Evolutionary conservation across 352 stramenopile species (phyloP), one percentile per base, ranked within the genome.

Genomic region (Phytopythium delawarense): DNA sequence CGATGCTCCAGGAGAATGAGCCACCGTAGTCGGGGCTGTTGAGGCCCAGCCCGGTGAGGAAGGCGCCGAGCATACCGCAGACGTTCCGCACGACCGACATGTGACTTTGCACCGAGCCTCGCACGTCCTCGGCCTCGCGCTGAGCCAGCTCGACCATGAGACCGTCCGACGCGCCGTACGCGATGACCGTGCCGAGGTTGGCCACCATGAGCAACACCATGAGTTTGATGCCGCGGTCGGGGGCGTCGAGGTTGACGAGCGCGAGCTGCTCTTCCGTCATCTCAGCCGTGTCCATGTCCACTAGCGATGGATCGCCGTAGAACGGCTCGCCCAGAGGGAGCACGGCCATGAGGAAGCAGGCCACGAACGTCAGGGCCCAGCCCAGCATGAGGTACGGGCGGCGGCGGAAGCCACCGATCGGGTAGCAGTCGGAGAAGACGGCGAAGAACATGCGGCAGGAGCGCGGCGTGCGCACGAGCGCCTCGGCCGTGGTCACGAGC

Each of bases 181-280:
- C 71, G 55, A 88, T 74, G 28, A 90, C 76, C 32, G 80, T 88
- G 30, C 80, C 79, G 15, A 87, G 52, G 39, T 83, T 85, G 11
- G 83, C 81, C 34, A 88, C 53, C 15, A 87, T 76, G 65, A 92
- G 77, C 51, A 81, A 63, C 21, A 81, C 55, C 23, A 81, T 75
- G 62, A 75, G 81, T 49, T 74, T 67, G 53, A 69, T 64, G n/a
- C 74, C 75, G 9, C 61, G 62, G 21, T 71, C 46, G 2, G 63
- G 67, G 8, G 73, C 70, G 18, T 62, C 60, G 1, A 65, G 63
- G 56, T 81, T 76, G 57, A 77, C 34, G 20, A 64, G 50, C 32
- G 57, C 57, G 3, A 61, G 56, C 42, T 74, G 60, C 2, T 66
- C 66, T 0, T 18, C 51, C 12, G 66, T 61, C 46, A 52, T 52